Evolutionary conservation across 2,329 filamentous ascomycete genomes (phyloP).

Genomic region (Pseudogymnoascus sp.): DNA sequence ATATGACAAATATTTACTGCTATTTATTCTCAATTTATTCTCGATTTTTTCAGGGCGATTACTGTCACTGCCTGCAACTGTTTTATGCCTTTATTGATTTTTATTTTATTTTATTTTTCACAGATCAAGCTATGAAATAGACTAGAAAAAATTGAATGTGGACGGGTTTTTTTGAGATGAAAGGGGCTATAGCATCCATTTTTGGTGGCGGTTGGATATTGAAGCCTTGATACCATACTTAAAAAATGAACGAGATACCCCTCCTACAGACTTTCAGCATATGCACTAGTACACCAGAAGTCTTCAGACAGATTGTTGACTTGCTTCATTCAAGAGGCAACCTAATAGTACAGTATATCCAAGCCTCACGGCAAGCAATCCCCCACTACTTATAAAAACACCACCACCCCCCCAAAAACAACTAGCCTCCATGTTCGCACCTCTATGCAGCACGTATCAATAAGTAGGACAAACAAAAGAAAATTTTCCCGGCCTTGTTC

Average conservation of each 20-base stretch:
- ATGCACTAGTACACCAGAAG: too few relatives aligned
- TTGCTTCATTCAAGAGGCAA: background rate
- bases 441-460: background rate
- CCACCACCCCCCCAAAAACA: background rate
- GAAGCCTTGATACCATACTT: too few relatives aligned
- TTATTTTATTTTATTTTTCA: too few relatives aligned
- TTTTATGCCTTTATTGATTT: background rate
- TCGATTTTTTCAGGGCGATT: background rate
- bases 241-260: too few relatives aligned
- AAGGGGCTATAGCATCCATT: too few relatives aligned
- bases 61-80: background rate
- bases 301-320: background rate
- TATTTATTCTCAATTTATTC: background rate
- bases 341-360: constrained; percentile 4
- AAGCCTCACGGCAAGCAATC: background rate
- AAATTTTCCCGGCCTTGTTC: background rate
- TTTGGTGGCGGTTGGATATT: too few relatives aligned
- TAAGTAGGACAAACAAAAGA: background rate
- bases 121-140: too few relatives aligned
- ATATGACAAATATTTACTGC: background rate
- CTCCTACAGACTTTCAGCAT: too few relatives aligned
- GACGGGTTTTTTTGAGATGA: too few relatives aligned
- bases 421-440: background rate
- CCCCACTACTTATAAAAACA: background rate
- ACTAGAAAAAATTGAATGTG: background rate